Evolutionary conservation across 1,284 basidiomycete genomes (phyloP).

Genomic region (Athelia psychrophila): DNA sequence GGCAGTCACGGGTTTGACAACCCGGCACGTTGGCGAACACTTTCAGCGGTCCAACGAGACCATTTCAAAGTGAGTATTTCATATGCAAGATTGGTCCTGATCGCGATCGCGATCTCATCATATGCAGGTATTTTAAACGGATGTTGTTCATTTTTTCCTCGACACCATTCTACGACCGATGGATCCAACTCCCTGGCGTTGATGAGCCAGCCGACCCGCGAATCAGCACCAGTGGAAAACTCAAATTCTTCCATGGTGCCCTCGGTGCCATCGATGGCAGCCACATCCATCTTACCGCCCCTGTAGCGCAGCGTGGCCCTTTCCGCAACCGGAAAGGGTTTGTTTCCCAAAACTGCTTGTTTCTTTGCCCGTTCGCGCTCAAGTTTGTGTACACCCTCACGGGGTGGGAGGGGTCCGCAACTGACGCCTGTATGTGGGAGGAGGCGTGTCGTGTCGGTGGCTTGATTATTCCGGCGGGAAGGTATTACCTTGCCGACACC

Average conservation of each 20-base stretch:
- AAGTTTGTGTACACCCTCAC: constrained; percentile 29
- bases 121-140: constrained; percentile 14
- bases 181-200: constrained; percentile 12
- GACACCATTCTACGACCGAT: constrained; percentile 12
- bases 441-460: constrained; percentile 21
- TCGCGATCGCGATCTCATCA: neutral
- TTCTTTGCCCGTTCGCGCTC: constrained; percentile 24
- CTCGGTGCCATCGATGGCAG: constrained; percentile 39
- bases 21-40: constrained; percentile 13
- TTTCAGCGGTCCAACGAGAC: constrained; percentile 24
- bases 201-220: constrained; percentile 1
- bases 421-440: constrained; percentile 28
- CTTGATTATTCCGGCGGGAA: constrained; percentile 25
- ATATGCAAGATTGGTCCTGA: neutral
- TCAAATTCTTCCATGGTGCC: constrained; percentile 33
- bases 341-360: constrained; percentile 33
- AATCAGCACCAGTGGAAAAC: constrained; percentile 27
- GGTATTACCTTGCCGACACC: constrained; percentile 37
- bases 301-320: constrained; percentile 15
- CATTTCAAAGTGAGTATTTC: constrained; percentile 22
- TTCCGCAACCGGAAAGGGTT: constrained; percentile 31
- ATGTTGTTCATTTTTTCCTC: constrained; percentile 10
- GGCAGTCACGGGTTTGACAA: constrained; percentile 12
- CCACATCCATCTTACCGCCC: constrained; percentile 26
- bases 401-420: constrained; percentile 34